phyloP scores from a whole-genome alignment of 1,139 yeast genomes.

The Geotrichum restrictum region DNA sequence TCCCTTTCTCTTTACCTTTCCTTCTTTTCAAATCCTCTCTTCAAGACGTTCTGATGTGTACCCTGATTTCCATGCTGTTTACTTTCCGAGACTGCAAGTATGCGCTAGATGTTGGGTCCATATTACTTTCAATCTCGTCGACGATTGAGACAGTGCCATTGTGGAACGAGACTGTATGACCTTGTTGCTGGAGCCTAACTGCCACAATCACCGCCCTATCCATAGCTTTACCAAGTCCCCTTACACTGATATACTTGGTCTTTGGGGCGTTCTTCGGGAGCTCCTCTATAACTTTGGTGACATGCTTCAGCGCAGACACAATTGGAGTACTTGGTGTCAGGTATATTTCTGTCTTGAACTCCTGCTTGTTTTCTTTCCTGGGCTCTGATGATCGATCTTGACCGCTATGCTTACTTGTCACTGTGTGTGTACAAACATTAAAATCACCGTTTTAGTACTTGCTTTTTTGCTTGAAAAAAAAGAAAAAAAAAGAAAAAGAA shows the following conservation, averaged over 20 bases:
- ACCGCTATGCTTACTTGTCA: background rate
- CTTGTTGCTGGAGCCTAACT: conserved; percentile 30
- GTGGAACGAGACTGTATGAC: conserved; percentile 28
- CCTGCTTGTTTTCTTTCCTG: conserved; percentile 1
- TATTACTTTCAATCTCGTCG: background rate
- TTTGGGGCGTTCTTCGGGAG: conserved; percentile 6
- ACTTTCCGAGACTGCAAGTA: conserved; percentile 1
- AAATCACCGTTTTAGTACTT: too few species aligned
- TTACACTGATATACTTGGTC: conserved; percentile 28
- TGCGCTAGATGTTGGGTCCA: background rate
- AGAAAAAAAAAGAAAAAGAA: background rate
- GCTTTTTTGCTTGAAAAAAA: too few species aligned
- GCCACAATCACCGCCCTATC: conserved; percentile 35
- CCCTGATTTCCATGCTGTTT: conserved; percentile 9
- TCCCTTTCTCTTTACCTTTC: too few species aligned
- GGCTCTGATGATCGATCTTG: background rate
- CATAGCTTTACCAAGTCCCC: conserved; percentile 37
- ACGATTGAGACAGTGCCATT: conserved; percentile 26
- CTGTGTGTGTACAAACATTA: too few species aligned
- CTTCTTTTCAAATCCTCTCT: too few species aligned
- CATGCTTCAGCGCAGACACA: conserved; percentile 15
- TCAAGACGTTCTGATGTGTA: background rate
- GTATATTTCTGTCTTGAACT: conserved; percentile 12
- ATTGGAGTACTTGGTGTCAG: conserved; percentile 17
- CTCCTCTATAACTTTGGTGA: conserved; percentile 11